Conservation (phyloP, 495 filamentous ascomycete genomes). For the Margaritispora aquatica region DNA sequence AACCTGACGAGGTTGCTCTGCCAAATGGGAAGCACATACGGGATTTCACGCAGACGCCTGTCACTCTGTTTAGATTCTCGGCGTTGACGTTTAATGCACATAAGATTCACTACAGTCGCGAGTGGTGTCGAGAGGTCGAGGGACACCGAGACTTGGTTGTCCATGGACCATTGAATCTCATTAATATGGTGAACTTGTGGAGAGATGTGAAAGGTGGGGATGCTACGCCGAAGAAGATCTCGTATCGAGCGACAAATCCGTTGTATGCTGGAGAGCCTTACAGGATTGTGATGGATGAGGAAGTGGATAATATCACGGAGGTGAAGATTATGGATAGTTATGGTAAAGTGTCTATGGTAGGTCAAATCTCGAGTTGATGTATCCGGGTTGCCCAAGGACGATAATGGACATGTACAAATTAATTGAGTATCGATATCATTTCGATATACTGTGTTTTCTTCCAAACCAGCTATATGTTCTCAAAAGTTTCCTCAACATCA, state of each 20-base stretch:
- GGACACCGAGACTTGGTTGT: conserved; percentile 55
- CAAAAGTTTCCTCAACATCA: no score
- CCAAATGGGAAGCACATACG: conserved; percentile 32
- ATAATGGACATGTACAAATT: no score
- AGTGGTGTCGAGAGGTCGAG: conserved; percentile 53
- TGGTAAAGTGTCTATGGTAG: conserved; percentile 41
- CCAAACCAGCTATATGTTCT: no score
- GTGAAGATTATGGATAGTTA: conserved; percentile 37
- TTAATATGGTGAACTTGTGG: conserved; percentile 60
- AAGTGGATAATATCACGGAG: conserved; percentile 21
- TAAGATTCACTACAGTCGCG: conserved; percentile 62
- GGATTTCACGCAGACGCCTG: conserved; percentile 46
- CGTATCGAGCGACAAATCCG: conserved; percentile 53
- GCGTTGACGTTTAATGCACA: conserved; percentile 69
- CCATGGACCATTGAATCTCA: conserved; percentile 58
- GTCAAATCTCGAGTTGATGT: conserved; percentile 29
- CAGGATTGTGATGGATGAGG: conserved; percentile 36
- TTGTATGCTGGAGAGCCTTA: conserved; percentile 52
- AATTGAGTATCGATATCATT: no score
- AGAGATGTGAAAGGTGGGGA: conserved; percentile 35
- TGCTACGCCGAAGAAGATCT: conserved; percentile 41
- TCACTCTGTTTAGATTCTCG: conserved; percentile 63
- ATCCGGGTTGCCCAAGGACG: no score
- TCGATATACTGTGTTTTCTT: no score
- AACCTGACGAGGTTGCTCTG: conserved; percentile 17